Base-by-base conservation (phyloP, 176 grass and related monocot species). In the Otatea glauca region DNA sequence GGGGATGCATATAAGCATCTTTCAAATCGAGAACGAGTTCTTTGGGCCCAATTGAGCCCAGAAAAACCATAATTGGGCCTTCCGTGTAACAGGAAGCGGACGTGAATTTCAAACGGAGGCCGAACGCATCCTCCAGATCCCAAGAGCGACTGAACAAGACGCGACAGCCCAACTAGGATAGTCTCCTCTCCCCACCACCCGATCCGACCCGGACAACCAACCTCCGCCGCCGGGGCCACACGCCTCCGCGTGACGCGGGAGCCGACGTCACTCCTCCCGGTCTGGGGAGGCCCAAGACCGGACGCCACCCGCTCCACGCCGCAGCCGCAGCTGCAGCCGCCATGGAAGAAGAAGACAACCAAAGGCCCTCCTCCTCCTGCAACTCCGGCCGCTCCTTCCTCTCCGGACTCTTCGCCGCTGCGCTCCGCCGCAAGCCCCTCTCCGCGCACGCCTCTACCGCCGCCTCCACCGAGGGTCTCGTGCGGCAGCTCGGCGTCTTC, bases 351-450 rank as follows among this genome's bases (percentile, higher is more conserved):
- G 83, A 70, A 43, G 47, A 15, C 9, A n/a, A 24, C 51, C 80
- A 70, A 80, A 73, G 55, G 79, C 63, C 88, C 54, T 25, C 83
- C 43, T 25, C 83, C 43, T 74, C 90, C 49, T 84, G 85, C 9
- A 37, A 35, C 21, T 58, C 91, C 29, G 23, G 68, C 18, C 56
- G 83, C 15, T 56, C 86, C 80, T 99, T 90, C 78, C 56, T 92
- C 76, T 92, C 87, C 64, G 76, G 81, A 29, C 58, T 99, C 74
- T 89, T 91, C 68, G 89, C 91, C 58, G 83, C 93, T 9, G 93
- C 96, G 58, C 91, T 93, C 83, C 93, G 96, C 18, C 86, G 91
- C 10, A 99, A 92, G 55, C 72, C 96, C 10, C 72, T 99, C 81
- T 29, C 81, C 59, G 73, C 79, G 43, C 75, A 79, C 81, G 17